Evolutionary conservation across 148 eudicot species (phyloP), one percentile per base, ranked within the genome.

Genomic region (Amaranthus cruentus): DNA sequence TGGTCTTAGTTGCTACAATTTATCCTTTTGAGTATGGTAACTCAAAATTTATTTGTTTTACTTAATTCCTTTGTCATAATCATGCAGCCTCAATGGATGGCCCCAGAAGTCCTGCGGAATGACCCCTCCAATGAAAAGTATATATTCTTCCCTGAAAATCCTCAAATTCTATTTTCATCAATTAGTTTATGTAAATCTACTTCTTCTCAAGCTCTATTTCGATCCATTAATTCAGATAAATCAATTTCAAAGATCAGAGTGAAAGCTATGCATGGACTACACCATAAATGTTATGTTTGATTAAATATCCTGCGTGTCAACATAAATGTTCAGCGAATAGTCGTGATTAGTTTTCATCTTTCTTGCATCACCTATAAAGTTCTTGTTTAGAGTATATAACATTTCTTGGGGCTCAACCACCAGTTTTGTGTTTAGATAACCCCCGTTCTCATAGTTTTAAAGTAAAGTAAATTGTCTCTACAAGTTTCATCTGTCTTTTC

Each of bases 31-130:
- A 28, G 38, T 28, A 28, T 28, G 56, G 50, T 62, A 18, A 12
- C 28, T 10, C 28, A n/a, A 43, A 28, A 28, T 58, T 59, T 57
- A n/a, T 56, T 47, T 13, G 47, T 6, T 28, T 43, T 66, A 13
- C 49, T 53, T 28, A 14, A 44, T 68, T 15, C 51, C 51, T 10
- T 13, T 59, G 65, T 59, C 58, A 52, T 52, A 13, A n/a, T 69
- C 43, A 9, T 86, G 83, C 93, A 92, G 96, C 93, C 98, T 79
- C 98, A 90, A 67, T 92, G 98, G 98, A 90, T 88, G 96, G 98
- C 98, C 47, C 98, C 96, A 73, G 96, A 92, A 88, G 88, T 92
- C 66, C 89, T 92, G 65, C 84, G 91, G 69, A 92, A 84, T 77
- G 98, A 92, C 68, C 90, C 83, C 49, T 92, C 90, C 59, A 85